phyloP scores from a whole-genome alignment of 768 basidiomycete species.

The Boletus sp. region DNA sequence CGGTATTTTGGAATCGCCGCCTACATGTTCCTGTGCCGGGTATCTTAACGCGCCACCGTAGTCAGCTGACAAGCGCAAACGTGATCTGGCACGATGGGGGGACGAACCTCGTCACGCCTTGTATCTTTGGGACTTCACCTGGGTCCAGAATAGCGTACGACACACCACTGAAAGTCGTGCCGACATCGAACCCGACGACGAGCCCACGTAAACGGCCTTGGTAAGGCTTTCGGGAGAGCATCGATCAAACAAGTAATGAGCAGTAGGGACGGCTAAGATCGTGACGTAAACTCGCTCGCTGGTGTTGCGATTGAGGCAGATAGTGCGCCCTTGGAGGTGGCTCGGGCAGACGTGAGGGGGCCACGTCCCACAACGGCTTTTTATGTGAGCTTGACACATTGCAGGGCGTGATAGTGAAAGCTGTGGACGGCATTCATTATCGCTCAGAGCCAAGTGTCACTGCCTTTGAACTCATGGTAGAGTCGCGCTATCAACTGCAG shows the following conservation, averaged over 20 bases:
- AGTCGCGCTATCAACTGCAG: constrained; percentile 12
- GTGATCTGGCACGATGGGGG: constrained; percentile 10
- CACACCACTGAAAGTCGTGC: constrained; percentile 42
- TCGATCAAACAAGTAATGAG: constrained; percentile 7
- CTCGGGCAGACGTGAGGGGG: not conserved
- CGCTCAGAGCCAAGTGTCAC: not conserved
- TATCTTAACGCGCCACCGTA: constrained; percentile 22
- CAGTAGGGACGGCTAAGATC: not conserved
- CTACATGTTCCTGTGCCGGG: constrained; percentile 43
- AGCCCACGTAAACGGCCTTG: constrained; percentile 36
- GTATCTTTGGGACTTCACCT: constrained; percentile 34
- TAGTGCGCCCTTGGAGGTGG: not conserved
- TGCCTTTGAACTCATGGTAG: not conserved
- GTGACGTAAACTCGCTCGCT: constrained; percentile 10
- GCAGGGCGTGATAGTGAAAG: not conserved
- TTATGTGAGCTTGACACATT: constrained; percentile 16
- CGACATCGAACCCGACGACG: constrained; percentile 40
- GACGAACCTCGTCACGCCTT: constrained; percentile 34
- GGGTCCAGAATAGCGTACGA: constrained; percentile 44
- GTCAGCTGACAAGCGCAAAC: constrained; percentile 4
- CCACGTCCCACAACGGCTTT: constrained; percentile 6
- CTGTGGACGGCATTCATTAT: constrained; percentile 11
- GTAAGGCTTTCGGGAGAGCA: constrained; percentile 39
- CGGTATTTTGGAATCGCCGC: constrained; percentile 49
- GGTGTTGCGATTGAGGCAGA: not conserved